Base-by-base conservation (phyloP, 371 early-diverging fungal species). In the Lichtheimia ornata region DNA sequence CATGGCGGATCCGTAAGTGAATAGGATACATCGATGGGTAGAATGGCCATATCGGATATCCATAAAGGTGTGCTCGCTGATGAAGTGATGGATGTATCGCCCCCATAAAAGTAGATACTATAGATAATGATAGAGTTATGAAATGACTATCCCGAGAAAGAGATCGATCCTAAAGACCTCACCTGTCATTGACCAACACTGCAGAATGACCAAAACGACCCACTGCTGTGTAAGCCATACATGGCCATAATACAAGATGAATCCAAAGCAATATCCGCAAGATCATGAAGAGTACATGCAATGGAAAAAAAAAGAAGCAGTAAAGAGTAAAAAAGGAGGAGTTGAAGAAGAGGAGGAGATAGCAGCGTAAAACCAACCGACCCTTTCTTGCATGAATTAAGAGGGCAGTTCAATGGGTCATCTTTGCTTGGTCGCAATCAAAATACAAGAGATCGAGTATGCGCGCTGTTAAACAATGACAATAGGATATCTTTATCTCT, bases 91-190 rank as follows among this genome's bases (percentile, higher is more conserved):
- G 77, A 63, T 27, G 72, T 67, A 51, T 77, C 72, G 1, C 77
- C 77, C 35, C 77, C 77, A 57, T 77, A 77, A 59, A 77, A 77
- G 43, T 72, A 72, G 9, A 77, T 67, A 59, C 77, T 77, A 35
- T 11, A 40, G 12, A 40, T 25, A 24, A 13, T 25, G 17, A 25
- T 0, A 17, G 44, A 41, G 13, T 1, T 22, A 22, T 22, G 22
- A 2, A 22, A 22, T 6, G 20, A 20, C 18, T 20, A 50, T 58
- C 14, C 12, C 15, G 24, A 58, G 42, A 47, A 12, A 50, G 15
- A 0, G 47, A 5, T 35, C 35, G 42, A n/a, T 15, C 13, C 12
- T 22, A 22, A 3, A 20, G 5, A 5, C 24, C 22, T 17, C 45
- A 64, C 70, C 70, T 69, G 42, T 69, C 63, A 59, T 69, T 64